Conservation (phyloP, 768 basidiomycete genomes). For the Botryobasidium botryosum region DNA sequence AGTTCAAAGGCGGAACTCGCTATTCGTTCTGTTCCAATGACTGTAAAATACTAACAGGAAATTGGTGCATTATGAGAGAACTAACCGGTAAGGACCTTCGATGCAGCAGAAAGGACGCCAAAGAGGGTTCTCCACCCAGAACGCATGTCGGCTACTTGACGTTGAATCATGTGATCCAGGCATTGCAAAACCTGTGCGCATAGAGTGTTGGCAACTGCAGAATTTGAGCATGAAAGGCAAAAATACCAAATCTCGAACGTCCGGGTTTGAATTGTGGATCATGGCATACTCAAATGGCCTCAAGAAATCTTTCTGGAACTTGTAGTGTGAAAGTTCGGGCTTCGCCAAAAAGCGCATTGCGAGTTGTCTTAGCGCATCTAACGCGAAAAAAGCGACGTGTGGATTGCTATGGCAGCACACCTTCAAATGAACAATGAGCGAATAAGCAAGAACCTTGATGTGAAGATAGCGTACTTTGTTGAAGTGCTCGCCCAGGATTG, state of each 20-base stretch:
- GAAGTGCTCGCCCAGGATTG: constrained; percentile 95
- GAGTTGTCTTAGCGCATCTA: constrained; percentile 89
- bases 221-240: constrained; percentile 7
- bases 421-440: constrained; percentile 25
- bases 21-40: constrained; percentile 56
- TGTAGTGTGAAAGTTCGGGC: constrained; percentile 94
- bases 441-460: too few species aligned
- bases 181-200: constrained; percentile 74
- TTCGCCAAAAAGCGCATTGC: constrained; percentile 99
- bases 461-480: constrained; percentile 56
- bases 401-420: constrained; percentile 98
- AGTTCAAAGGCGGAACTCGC: constrained; percentile 92
- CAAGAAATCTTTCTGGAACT: constrained; percentile 98
- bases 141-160: constrained; percentile 82
- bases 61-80: constrained; percentile 6
- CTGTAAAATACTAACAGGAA: not conserved
- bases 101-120: constrained; percentile 92
- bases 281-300: constrained; percentile 98
- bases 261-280: constrained; percentile 89
- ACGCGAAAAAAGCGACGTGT: constrained; percentile 88
- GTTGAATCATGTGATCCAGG: constrained; percentile 96
- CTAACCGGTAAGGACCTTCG: constrained; percentile 74
- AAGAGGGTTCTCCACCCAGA: constrained; percentile 99
- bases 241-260: constrained; percentile 84
- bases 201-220: not conserved